Evolutionary conservation across 257 asterid genomes (phyloP), one percentile per base, ranked within the genome.

Genomic region (Fraxinus anomala): DNA sequence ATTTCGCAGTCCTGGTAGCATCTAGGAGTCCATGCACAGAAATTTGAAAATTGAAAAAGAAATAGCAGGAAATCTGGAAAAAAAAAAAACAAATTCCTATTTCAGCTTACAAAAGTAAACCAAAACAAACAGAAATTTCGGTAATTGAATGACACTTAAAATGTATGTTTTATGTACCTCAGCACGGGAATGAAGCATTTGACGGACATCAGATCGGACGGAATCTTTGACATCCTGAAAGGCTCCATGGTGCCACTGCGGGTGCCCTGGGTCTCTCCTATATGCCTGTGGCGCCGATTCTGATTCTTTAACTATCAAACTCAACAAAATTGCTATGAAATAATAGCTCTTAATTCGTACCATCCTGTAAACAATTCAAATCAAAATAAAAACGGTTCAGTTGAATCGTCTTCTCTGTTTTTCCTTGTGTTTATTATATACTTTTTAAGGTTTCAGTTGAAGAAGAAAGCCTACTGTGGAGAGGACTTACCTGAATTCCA

Each of bases 181-280:
- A 70, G 98, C 98, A 49, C 97, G 97, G 82, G 97, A 83, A 80
- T 93, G 97, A 78, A 96, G 97, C 98, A 92, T 93, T 82, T 92
- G 94, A 76, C 91, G 92, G 83, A 96, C 91, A 59, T 89, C 97
- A 39, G 98, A 93, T 88, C 98, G 97, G 71, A 96, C 87, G 23
- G 85, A 85, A 80, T 92, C 99, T 85, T 92, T 92, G 76, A 93
- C 97, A 78, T 93, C 98, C 4, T 93, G 98, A 87, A 96, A 96
- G 2, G 96, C 97, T 70, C 97, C 91, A 73, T 96, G 98, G 87
- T 93, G 99, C 99, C 99, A 96, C 77, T 92, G 88, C n/a, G 91
- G 92, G 37, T 96, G 99, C 73, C 98, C 99, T 26, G 97, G 94
- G 87, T 96, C 97, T 83, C 99, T 91, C 56, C 96, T 93, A 70